Evolutionary conservation across 2,329 filamentous ascomycete species (phyloP).

Genomic region (Ophiostoma sp.): DNA sequence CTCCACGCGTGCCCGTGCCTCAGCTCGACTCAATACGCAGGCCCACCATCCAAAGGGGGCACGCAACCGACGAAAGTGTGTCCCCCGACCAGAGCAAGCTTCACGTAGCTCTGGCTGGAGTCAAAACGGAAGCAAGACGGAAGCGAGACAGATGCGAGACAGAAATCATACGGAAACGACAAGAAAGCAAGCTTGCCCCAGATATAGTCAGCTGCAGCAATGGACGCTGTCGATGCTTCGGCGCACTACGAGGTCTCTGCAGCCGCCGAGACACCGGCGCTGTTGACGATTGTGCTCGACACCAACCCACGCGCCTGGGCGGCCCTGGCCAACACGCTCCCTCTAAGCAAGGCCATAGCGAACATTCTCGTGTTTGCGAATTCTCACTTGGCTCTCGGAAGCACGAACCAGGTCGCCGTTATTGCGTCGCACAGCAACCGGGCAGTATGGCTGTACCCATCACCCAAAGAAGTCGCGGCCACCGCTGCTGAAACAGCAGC

Average conservation of each 20-base stretch:
- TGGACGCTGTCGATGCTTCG: slow-evolving; percentile 54
- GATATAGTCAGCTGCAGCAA: not conserved
- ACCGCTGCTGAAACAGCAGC: slow-evolving; percentile 45
- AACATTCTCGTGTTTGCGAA: slow-evolving; percentile 94
- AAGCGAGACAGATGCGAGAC: too few species aligned
- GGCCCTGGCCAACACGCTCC: slow-evolving; percentile 64
- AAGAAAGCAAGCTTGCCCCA: too few species aligned
- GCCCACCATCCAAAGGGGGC: not conserved
- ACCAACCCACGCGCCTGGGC: slow-evolving; percentile 93
- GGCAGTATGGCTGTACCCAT: slow-evolving; percentile 84
- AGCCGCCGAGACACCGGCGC: slow-evolving; percentile 62
- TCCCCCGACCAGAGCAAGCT: slow-evolving; percentile 7
- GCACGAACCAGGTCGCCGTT: slow-evolving; percentile 86
- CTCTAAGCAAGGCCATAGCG: slow-evolving; percentile 77
- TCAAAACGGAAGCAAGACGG: not conserved
- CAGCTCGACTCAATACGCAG: too few species aligned
- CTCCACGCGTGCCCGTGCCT: not conserved
- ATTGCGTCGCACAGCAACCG: slow-evolving; percentile 84
- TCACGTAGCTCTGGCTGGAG: not conserved
- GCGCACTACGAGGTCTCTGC: slow-evolving; percentile 54
- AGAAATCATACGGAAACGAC: not conserved
- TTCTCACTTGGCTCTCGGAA: slow-evolving; percentile 89
- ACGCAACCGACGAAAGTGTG: slow-evolving; percentile 5
- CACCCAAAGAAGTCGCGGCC: slow-evolving; percentile 64
- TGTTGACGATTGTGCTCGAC: slow-evolving; percentile 87